Conservation (phyloP, 345 rosid genomes). For the Eucalyptus lansdowneana region DNA sequence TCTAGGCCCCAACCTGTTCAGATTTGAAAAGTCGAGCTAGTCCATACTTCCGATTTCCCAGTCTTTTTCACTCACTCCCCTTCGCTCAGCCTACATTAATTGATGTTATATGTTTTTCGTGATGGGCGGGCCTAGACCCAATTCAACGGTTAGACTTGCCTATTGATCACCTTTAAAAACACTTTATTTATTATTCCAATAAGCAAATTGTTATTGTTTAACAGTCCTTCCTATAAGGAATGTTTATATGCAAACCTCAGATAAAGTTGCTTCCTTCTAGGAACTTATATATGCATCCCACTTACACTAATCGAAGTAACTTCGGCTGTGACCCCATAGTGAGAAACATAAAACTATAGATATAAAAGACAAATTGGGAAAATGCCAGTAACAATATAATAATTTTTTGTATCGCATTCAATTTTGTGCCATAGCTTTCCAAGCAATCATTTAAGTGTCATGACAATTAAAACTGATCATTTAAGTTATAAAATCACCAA, state of each 20-base stretch:
- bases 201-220: background rate
- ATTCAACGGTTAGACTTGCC: background rate
- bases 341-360: background rate
- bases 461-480: background rate
- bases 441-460: background rate
- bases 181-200: too few relatives aligned
- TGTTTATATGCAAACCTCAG: background rate
- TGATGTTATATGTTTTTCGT: background rate
- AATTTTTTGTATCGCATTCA: background rate
- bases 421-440: background rate
- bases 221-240: background rate
- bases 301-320: background rate
- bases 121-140: background rate
- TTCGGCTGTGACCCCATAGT: background rate
- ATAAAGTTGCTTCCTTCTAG: background rate
- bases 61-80: background rate
- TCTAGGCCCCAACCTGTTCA: background rate
- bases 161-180: background rate
- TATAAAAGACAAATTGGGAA: background rate
- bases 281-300: background rate
- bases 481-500: background rate
- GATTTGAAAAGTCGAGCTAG: background rate
- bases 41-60: background rate
- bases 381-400: background rate
- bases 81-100: background rate